Conservation (phyloP, 2,329 filamentous ascomycete species). For the Chaetomiaceae sp. region DNA sequence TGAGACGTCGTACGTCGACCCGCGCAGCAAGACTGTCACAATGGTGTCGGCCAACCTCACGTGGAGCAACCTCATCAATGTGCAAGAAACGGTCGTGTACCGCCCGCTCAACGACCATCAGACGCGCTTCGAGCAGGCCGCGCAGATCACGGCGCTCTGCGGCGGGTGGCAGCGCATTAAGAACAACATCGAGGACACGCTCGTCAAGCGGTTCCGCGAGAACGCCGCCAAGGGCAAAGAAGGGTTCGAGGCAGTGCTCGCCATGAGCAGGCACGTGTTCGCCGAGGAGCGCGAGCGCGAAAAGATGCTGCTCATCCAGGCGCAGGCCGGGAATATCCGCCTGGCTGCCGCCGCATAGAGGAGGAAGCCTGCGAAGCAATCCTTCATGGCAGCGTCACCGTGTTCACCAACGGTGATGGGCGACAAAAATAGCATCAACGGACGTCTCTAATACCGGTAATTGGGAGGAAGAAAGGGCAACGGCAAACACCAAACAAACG, state of each 20-base stretch:
- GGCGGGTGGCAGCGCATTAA: slow-evolving; percentile 97
- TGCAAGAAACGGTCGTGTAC: slow-evolving; percentile 91
- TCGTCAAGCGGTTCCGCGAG: slow-evolving; percentile 82
- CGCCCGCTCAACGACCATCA: slow-evolving; percentile 54
- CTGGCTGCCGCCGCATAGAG: slow-evolving; percentile 12
- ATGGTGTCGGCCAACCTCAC: slow-evolving; percentile 97
- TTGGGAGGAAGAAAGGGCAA: neutral
- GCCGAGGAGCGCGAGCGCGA: slow-evolving; percentile 76
- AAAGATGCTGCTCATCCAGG: slow-evolving; percentile 31
- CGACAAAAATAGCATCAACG: neutral
- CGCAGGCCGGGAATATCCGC: slow-evolving; percentile 30
- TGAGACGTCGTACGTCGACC: slow-evolving; percentile 94
- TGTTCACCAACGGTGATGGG: neutral
- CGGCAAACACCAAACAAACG: neutral
- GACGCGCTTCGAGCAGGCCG: slow-evolving; percentile 84
- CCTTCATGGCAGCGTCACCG: neutral
- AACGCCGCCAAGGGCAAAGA: slow-evolving; percentile 88
- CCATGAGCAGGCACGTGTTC: slow-evolving; percentile 88
- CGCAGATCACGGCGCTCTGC: slow-evolving; percentile 88
- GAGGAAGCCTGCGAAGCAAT: neutral
- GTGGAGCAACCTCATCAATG: slow-evolving; percentile 81
- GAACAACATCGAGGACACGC: slow-evolving; percentile 91
- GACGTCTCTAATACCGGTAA: neutral
- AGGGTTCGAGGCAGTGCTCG: slow-evolving; percentile 90
- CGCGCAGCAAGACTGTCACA: slow-evolving; percentile 75